A percentile compares a stretch with the other conserved stretches of the same genome.
Evolutionary conservation across 768 basidiomycete species (phyloP).

Genomic region (Rhodotorula toruloides): DNA sequence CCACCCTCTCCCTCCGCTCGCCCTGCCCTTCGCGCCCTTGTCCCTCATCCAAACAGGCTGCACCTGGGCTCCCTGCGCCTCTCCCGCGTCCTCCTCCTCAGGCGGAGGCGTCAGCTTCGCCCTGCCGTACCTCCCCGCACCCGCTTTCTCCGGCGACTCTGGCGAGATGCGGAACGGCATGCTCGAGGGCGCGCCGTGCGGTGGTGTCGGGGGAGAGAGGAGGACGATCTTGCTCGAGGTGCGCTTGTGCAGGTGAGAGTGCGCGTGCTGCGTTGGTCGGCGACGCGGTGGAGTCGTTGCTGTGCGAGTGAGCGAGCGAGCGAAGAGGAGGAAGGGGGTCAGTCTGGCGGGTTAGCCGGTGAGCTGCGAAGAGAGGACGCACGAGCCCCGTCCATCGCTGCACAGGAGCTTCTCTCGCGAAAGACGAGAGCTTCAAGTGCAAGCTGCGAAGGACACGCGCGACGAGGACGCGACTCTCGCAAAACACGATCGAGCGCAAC

Average conservation of each 20-base stretch:
- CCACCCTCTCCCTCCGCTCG: not conserved
- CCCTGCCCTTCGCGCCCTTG: no score
- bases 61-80: not conserved
- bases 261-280: not conserved
- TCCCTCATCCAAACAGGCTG: no score
- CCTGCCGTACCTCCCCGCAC: not conserved
- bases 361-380: not conserved
- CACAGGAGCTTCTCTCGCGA: not conserved
- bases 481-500: no score
- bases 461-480: no score
- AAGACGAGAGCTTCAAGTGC: not conserved
- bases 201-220: conserved; percentile 3
- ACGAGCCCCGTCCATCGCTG: not conserved
- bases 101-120: not conserved
- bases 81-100: not conserved
- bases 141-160: not conserved
- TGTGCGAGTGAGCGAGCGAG: not conserved
- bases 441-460: not conserved
- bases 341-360: no score
- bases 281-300: not conserved
- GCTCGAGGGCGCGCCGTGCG: not conserved
- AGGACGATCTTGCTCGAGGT: not conserved
- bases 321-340: not conserved
- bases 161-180: not conserved
- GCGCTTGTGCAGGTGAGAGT: conserved; percentile 2